Conservation (phyloP, 164 flowering plant genomes). For the Vitis rotundifolia region DNA sequence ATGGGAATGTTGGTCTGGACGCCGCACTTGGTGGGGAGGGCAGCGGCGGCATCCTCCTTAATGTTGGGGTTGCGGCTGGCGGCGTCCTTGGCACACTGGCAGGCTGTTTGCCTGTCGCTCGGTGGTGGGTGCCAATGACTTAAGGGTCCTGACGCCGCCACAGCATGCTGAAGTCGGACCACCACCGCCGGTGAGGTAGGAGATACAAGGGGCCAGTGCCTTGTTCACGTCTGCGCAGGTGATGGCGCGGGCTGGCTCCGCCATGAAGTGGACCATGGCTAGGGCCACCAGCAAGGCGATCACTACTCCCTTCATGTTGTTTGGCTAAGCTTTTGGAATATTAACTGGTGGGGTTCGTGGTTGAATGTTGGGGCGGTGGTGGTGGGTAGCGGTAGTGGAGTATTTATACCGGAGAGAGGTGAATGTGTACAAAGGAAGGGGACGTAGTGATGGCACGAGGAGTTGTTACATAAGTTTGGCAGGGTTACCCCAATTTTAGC, state of each 20-base stretch:
- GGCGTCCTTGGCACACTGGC: conserved; percentile 18
- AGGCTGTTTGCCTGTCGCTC: conserved; percentile 17
- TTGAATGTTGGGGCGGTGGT: too few relatives aligned
- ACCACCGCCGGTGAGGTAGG: conserved; percentile 1
- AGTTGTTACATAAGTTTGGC: too few relatives aligned
- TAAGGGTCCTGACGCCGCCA: neutral
- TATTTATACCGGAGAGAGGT: too few relatives aligned
- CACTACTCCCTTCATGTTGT: neutral
- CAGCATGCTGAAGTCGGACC: conserved; percentile 1
- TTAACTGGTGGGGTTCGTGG: neutral
- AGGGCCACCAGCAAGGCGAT: neutral
- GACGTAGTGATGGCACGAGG: too few relatives aligned
- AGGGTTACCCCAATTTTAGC: too few relatives aligned
- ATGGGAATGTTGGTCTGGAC: conserved; percentile 16
- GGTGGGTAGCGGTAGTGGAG: too few relatives aligned
- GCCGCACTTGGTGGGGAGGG: conserved; percentile 16
- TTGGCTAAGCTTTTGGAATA: too few relatives aligned
- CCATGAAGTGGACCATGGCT: conserved; percentile 5
- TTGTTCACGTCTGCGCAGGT: conserved; percentile 1
- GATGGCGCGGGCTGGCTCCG: neutral
- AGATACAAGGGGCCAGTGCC: neutral
- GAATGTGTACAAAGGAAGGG: too few relatives aligned
- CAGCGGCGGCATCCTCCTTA: conserved; percentile 9
- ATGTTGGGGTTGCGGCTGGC: conserved; percentile 6
- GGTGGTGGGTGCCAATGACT: neutral